Conservation (phyloP, 1,139 yeast genomes). For the Debaryomycetaceae sp. region DNA sequence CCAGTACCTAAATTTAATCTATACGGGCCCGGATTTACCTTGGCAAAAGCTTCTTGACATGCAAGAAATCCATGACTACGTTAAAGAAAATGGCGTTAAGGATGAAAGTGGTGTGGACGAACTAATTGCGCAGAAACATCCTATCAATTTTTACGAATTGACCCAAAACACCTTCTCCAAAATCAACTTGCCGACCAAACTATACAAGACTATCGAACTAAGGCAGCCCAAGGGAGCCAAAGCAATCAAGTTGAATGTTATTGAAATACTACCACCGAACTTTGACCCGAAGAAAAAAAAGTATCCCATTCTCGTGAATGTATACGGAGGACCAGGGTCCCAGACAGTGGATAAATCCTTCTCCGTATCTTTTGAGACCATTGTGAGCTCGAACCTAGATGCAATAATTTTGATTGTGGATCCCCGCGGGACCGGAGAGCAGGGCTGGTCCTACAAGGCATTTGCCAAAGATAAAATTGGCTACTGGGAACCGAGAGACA, state of each 20-base stretch:
- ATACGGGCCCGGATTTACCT: slow-evolving; percentile 67
- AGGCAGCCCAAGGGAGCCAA: slow-evolving; percentile 36
- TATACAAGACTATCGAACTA: slow-evolving; percentile 46
- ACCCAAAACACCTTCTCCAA: slow-evolving; percentile 19
- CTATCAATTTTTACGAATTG: slow-evolving; percentile 26
- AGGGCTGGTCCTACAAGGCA: slow-evolving; percentile 73
- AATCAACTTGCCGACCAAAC: slow-evolving; percentile 55
- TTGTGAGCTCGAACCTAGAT: slow-evolving; percentile 63
- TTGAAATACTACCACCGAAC: slow-evolving; percentile 73
- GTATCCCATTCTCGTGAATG: slow-evolving; percentile 79
- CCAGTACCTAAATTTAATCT: slow-evolving; percentile 49
- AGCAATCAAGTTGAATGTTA: slow-evolving; percentile 53
- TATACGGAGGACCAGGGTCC: slow-evolving; percentile 95
- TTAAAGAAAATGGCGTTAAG: slow-evolving; percentile 7
- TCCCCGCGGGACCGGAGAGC: slow-evolving; percentile 93
- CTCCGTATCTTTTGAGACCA: slow-evolving; percentile 62
- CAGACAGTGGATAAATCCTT: slow-evolving; percentile 60
- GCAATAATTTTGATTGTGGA: slow-evolving; percentile 81
- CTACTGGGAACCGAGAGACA: slow-evolving; percentile 82
- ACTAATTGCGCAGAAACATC: slow-evolving; percentile 24
- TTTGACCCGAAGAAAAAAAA: slow-evolving; percentile 51
- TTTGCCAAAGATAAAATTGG: slow-evolving; percentile 74
- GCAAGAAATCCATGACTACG: slow-evolving; percentile 26
- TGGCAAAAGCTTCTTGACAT: slow-evolving; percentile 56
- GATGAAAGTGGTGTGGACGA: slow-evolving; percentile 8